Evolutionary conservation across 2,329 filamentous ascomycete genomes (phyloP), one percentile per base, ranked within the genome.

Genomic region (Penicillium crustosum): DNA sequence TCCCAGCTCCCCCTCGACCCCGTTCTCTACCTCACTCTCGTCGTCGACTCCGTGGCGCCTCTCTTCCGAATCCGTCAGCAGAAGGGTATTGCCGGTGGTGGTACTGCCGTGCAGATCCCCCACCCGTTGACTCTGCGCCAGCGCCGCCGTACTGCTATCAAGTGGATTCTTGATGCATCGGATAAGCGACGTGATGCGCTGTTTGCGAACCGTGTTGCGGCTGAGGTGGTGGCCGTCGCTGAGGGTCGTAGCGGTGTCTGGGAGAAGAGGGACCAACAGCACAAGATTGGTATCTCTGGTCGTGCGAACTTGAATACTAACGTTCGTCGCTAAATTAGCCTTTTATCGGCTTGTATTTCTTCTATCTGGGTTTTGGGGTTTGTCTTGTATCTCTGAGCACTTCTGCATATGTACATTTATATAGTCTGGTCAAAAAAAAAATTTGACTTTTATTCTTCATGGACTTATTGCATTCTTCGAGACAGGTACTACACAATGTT

Each of bases 31-130:
- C 87, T 99, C 48, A 91, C 89, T 13, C 83, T 95, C 33, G 92
- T 93, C 33, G 87, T 99, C 69, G 94, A 99, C 81, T 95, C 91
- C 10, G 89, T 99, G 25, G 91, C 93, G 1, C 94, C 94, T 10
- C 83, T 99, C 17, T 81, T 99, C 70, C 88, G 89, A 65, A 87
- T 99, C 70, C 85, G 87, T 54, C 83, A 84, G 60, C 84, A 91
- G 67, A 86, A 86, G 69, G 92, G 91, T 65, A 85, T 89, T 36
- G 90, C 89, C 1, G 93, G 93, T 77, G 94, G 94, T 79, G 94
- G 94, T 75, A 83, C 86, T 36, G 85, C 91, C 13, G 83, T 97
- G 58, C 91, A 93, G 55, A 83, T 97, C 36, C 94, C 94, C 0
- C 81, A 88, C 23, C 93, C 94, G 1, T 81, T 97, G 21, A 80